Evolutionary conservation across 192 early-diverging fungal genomes (phyloP).

Genomic region (Paraglomus occultum): DNA sequence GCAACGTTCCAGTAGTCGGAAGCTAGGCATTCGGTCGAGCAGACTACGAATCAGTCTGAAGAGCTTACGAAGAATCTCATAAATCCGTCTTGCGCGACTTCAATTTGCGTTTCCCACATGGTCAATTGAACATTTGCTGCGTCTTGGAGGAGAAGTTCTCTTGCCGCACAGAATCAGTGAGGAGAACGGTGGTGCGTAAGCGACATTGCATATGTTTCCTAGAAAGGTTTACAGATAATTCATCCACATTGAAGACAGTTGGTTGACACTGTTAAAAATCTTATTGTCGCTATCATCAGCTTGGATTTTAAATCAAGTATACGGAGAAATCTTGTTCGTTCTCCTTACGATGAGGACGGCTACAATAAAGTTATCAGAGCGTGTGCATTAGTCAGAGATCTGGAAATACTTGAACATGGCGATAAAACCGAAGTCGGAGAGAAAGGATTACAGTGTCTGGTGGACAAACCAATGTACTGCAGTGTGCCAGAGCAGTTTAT

Average conservation of each 20-base stretch:
- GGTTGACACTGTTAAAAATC: not conserved
- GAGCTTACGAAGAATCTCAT: not conserved
- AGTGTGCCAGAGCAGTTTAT: conserved; percentile 86
- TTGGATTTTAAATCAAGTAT: conserved; percentile 73
- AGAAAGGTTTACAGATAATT: conserved; percentile 41
- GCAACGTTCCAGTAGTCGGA: conserved; percentile 67
- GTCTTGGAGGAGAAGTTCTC: conserved; percentile 40
- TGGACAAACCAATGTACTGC: conserved; percentile 82
- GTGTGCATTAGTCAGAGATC: conserved; percentile 83
- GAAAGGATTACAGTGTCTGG: conserved; percentile 83
- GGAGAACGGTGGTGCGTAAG: conserved; percentile 46
- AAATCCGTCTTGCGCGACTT: conserved; percentile 63
- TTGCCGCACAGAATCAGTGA: conserved; percentile 41
- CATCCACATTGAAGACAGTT: not conserved
- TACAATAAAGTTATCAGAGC: conserved; percentile 80
- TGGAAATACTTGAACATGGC: conserved; percentile 79
- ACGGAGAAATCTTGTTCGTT: conserved; percentile 83
- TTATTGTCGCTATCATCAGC: conserved; percentile 22
- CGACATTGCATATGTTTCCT: conserved; percentile 79
- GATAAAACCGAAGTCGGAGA: conserved; percentile 96
- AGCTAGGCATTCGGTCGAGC: conserved; percentile 33
- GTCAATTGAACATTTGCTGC: conserved; percentile 71
- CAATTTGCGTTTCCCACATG: conserved; percentile 64
- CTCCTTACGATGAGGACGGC: conserved; percentile 62
- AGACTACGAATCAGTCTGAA: conserved; percentile 36